A percentile compares a stretch with the other conserved stretches of the same genome.
These are phyloP conservation scores for Paramecium tetraurelia DNA, from an alignment of 73 alveolate genomes.

Conservation along the genomic window DNA sequence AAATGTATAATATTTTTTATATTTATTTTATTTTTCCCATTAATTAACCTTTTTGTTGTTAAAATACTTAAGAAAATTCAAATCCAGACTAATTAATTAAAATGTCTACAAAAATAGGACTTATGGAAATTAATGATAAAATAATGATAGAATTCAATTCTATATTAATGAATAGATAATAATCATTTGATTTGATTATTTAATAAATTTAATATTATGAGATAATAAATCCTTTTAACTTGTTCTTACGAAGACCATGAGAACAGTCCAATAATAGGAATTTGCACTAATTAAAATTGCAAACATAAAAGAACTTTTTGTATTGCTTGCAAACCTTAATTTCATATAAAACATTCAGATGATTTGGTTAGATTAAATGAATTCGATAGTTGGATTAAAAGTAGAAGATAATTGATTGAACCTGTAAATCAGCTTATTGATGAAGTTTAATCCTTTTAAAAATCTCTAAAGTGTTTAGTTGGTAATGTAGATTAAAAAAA, in stretches of 20 bases:
- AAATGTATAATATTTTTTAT: too few species aligned
- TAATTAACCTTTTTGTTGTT: too few species aligned
- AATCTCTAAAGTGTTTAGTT: neutral
- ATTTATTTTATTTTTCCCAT: too few species aligned
- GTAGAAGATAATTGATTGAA: neutral
- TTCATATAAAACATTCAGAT: neutral
- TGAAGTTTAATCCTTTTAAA: neutral
- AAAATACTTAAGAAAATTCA: too few species aligned
- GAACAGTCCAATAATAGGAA: neutral
- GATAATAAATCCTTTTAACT: neutral
- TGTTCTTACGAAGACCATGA: neutral
- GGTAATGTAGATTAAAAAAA: neutral
- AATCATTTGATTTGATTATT: neutral
- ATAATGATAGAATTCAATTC: neutral
- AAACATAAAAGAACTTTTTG: neutral
- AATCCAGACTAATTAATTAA: too few species aligned
- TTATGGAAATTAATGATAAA: neutral
- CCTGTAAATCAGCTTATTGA: neutral
- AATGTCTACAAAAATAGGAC: too few species aligned
- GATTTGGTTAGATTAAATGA: neutral
- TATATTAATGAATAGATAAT: neutral
- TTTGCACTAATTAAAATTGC: neutral
- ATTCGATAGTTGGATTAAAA: neutral
- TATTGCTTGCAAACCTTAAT: neutral
- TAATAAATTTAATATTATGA: neutral